These are phyloP conservation scores for Persicaria tinctoria DNA, from an alignment of 148 eudicot genomes.

Conservation along the genomic window DNA sequence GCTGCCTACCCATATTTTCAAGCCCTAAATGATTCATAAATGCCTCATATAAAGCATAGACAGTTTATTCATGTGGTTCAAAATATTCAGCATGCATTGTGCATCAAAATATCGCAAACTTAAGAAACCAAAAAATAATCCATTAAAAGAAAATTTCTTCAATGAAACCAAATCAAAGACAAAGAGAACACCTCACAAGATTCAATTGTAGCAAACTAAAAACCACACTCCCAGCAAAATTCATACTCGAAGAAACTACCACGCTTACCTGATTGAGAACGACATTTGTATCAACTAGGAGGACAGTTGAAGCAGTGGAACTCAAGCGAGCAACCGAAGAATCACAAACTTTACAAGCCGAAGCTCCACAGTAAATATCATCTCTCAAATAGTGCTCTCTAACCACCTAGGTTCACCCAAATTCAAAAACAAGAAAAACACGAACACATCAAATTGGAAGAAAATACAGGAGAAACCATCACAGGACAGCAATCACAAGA, in stretches of 20 bases:
- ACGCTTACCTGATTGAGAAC: constrained; percentile 75
- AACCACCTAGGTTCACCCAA: constrained; percentile 38
- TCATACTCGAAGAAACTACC: background rate
- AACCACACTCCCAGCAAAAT: background rate
- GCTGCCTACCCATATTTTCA: background rate
- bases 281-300: constrained; percentile 80
- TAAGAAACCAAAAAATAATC: background rate
- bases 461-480: background rate
- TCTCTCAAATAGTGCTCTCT: constrained; percentile 90
- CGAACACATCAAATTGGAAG: constrained; percentile 6
- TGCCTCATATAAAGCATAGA: background rate
- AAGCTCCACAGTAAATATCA: constrained; percentile 85
- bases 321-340: constrained; percentile 50
- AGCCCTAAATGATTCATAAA: background rate
- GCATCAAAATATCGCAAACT: background rate
- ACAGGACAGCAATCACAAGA: background rate
- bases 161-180: constrained; percentile 6
- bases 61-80: background rate
- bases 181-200: background rate
- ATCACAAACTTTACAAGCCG: constrained; percentile 61
- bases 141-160: background rate
- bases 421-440: background rate
- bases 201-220: background rate
- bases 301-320: constrained; percentile 38
- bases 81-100: background rate